Base-by-base conservation (phyloP, 805 yeast species). In the Candida bentonensis region DNA sequence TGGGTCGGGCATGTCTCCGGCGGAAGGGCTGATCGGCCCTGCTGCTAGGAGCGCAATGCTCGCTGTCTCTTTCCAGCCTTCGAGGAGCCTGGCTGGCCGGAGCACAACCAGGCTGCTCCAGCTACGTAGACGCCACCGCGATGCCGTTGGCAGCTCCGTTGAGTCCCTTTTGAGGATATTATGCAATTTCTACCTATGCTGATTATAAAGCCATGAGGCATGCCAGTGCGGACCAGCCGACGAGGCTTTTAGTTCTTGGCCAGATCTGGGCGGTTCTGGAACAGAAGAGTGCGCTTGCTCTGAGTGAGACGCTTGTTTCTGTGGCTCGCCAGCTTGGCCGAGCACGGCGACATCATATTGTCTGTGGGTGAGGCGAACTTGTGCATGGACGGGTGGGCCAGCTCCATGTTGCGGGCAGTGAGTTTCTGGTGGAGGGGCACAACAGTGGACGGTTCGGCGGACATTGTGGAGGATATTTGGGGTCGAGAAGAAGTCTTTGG, bases 311-410 rank as follows among this genome's bases (percentile, higher is more conserved):
- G 70, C 53, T 65, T 58, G 53, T 56, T 60, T 57, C 68, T 72
- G 50, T 73, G 78, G 28, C 69, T 70, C 47, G 58, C 72, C 47
- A 76, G 57, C 56, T 73, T 76, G 49, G 73, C 71, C 1, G 79
- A 67, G 53, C 79, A 73, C 23, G 82, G 81, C 2, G 79, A 74
- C 57, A 76, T 57, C 49, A 75, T 49, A 42, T 64, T 70, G 51
- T 76, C 82, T 2, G 82, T 76, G 39, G 81, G 81, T 13, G 79
- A 74, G 4, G 74, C 62, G 47, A 62, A 59, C 47, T 48, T 59
- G 42, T 46, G 26, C 23, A 23, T 42, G 30, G 17, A n/a, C 13
- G 36, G 36, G n/a, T 30, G 36, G 7, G 36, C 36, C 36, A 30
- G 36, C 20, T 30, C 7, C 7, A 15, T 11, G 36, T 30, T 30